phyloP scores from a whole-genome alignment of 1,284 basidiomycete species.

The Lignosus rhinocerotis region DNA sequence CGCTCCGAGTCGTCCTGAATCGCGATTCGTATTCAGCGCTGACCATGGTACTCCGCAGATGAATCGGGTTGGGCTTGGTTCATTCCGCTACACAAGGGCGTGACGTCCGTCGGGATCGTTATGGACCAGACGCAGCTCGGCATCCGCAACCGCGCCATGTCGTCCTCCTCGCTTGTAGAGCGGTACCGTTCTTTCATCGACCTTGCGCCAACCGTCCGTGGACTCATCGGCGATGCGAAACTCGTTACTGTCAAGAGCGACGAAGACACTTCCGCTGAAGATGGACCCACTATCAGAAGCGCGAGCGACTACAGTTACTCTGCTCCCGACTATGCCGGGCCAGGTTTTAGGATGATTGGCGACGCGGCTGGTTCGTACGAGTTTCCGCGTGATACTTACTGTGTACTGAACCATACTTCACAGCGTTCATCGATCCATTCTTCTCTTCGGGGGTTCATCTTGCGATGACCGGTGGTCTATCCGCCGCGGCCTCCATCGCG shows the following conservation, averaged over 20 bases:
- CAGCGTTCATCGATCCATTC: constrained; percentile 75
- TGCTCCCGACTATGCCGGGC: constrained; percentile 59
- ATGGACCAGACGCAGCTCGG: constrained; percentile 43
- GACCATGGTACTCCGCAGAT: constrained; percentile 43
- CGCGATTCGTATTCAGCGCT: constrained; percentile 1
- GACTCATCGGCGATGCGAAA: constrained; percentile 48
- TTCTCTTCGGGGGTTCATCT: constrained; percentile 73
- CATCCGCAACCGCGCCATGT: constrained; percentile 20
- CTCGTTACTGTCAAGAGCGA: constrained; percentile 39
- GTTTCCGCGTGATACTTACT: background rate
- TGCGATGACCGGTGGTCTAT: constrained; percentile 60
- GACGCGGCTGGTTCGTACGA: constrained; percentile 68
- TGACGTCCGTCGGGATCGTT: constrained; percentile 71
- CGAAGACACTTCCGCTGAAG: constrained; percentile 21
- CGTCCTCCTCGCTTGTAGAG: constrained; percentile 32
- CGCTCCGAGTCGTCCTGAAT: background rate
- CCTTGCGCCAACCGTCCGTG: constrained; percentile 50
- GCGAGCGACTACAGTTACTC: constrained; percentile 73
- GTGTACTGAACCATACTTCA: background rate
- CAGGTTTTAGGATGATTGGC: constrained; percentile 61
- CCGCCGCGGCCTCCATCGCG: constrained; percentile 57
- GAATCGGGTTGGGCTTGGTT: constrained; percentile 80
- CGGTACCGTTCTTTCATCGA: constrained; percentile 44
- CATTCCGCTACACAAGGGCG: constrained; percentile 70
- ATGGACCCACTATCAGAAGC: constrained; percentile 38